Percentiles rank a stretch among this genome's conserved stretches.
These are phyloP conservation scores for Dictyostelium citrinum DNA, from an alignment of 78 protist species.

Conservation along the genomic window DNA sequence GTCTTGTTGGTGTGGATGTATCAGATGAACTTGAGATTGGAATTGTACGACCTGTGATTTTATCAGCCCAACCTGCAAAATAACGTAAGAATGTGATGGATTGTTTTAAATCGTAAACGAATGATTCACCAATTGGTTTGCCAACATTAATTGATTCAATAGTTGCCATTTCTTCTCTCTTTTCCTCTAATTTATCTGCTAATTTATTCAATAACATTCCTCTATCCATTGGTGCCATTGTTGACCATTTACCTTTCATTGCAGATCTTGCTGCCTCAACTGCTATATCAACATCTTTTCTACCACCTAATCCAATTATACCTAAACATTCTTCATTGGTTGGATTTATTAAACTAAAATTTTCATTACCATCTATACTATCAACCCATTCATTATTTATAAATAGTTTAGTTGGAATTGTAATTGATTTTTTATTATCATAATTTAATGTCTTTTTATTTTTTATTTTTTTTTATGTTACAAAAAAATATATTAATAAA, in stretches of 20 bases:
- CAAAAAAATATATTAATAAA: too few relatives aligned
- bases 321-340: conserved; percentile 15
- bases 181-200: conserved; percentile 82
- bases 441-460: background rate
- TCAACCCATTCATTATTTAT: conserved; percentile 32
- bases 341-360: conserved; percentile 6
- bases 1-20: background rate
- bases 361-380: conserved; percentile 17
- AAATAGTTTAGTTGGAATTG: background rate
- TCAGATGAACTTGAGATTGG: conserved; percentile 16
- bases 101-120: conserved; percentile 46
- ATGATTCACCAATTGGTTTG: conserved; percentile 63
- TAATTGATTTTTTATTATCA: background rate
- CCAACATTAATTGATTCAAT: conserved; percentile 84
- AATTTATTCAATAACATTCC: conserved; percentile 50
- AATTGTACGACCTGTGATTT: conserved; percentile 73
- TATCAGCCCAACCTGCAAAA: conserved; percentile 91
- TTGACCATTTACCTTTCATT: conserved; percentile 27
- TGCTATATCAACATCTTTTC: conserved; percentile 80
- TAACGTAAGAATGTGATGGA: conserved; percentile 58
- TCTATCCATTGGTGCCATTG: conserved; percentile 13
- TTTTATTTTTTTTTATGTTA: too few relatives aligned
- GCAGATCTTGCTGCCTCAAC: conserved; percentile 79
- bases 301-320: background rate
- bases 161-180: conserved; percentile 43